Evolutionary conservation across 2,329 filamentous ascomycete species (phyloP), one percentile per base, ranked within the genome.

Genomic region (Calonectria hawksworthii): DNA sequence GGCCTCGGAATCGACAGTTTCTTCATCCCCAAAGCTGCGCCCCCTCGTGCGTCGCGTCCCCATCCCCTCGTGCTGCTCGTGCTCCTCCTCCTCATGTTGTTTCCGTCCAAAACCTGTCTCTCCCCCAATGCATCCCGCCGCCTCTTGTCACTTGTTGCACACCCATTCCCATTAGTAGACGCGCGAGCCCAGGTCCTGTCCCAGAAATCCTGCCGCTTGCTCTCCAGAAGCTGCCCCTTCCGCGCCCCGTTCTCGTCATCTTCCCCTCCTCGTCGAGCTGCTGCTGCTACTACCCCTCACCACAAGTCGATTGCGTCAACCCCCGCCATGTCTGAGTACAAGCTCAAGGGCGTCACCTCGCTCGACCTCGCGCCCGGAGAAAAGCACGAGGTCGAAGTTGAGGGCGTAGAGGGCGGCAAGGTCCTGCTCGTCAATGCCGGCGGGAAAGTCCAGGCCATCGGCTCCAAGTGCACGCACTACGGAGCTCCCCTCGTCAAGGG

Each of bases 401-500:
- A 99, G 81, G 97, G 96, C 26, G 89, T 99, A 54, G 93, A 96
- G 72, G 93, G 91, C 47, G 95, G 92, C 76, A 99, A 98, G 85
- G 93, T 99, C 3, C 88, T 99, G 7, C 90, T 99, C 6, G 89
- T 97, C 77, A 98, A 98, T 83, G 89, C 93, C 14, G 92, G 92
- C 69, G 94, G 93, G 79, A 91, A 94, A 79, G 88, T 96, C 21
- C 93, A 96, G 83, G 97, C 96, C 36, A 85, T 98, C 44, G 96
- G 94, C 44, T 88, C 95, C 50, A 97, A 94, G 79, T 99, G 97
- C 84, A 94, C 92, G 13, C 96, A 99, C 86, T 99, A 98, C 83
- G 96, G 97, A 41, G 97, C 96, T 51, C 97, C 97, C 18, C 87
- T 99, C 77, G 92, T 93, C 68, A 95, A 96, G 79, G 97, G 97